Evolutionary conservation across 148 eudicot species (phyloP).

Genomic region (Diospyros lotus): DNA sequence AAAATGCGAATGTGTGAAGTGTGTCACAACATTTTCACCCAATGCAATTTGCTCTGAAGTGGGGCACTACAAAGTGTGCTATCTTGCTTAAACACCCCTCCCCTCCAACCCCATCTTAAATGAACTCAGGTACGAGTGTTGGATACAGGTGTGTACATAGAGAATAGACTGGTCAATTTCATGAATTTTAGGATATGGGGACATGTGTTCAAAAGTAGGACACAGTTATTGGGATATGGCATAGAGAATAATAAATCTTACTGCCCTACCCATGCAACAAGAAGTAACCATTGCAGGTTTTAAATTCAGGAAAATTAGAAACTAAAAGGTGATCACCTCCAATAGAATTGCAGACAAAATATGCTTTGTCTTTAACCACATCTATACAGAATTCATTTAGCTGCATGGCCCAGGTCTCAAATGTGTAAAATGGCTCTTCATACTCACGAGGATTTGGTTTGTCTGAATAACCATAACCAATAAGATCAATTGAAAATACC

Average conservation of each 20-base stretch:
- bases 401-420: slow-evolving; percentile 92
- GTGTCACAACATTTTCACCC: not conserved
- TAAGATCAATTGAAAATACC: slow-evolving; percentile 85
- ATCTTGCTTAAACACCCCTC: too few species aligned
- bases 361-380: slow-evolving; percentile 69
- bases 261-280: too few species aligned
- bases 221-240: too few species aligned
- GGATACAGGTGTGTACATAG: too few species aligned
- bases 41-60: not conserved
- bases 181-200: too few species aligned
- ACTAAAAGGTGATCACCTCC: slow-evolving; percentile 54
- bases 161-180: too few species aligned
- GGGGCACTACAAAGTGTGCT: too few species aligned
- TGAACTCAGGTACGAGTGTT: too few species aligned
- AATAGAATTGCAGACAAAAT: slow-evolving; percentile 93
- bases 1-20: not conserved
- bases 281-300: too few species aligned
- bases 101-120: too few species aligned
- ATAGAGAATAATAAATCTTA: too few species aligned
- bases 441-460: slow-evolving; percentile 86
- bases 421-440: slow-evolving; percentile 65
- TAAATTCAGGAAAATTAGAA: not conserved
- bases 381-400: slow-evolving; percentile 82
- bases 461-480: slow-evolving; percentile 98
- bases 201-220: too few species aligned